Evolutionary conservation across 2,329 filamentous ascomycete species (phyloP), one percentile per base, ranked within the genome.

Genomic region (Colletotrichum sp.): DNA sequence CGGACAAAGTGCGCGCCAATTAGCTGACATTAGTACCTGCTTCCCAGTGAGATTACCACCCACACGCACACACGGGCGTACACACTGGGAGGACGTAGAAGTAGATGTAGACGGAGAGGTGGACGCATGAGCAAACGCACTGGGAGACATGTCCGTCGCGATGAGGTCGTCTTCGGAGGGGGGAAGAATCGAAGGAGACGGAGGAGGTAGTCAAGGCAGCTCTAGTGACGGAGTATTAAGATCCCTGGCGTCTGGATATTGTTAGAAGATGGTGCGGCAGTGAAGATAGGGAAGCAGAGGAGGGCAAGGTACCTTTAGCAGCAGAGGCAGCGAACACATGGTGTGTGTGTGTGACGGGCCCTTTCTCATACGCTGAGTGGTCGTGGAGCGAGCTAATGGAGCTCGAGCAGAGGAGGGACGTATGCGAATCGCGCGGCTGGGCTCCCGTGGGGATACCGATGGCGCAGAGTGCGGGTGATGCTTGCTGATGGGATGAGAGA

Each of bases 21-120:
- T 72, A 69, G 74, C 70, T 69, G 70, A 39, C 57, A 65, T 60
- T 62, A 76, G 74, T 72, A 76, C 74, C 74, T 76, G 74, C 70
- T 76, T 76, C 34, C 24, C 18, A 44, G 39, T 76, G 70, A 76
- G 73, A 76, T 73, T 73, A 60, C 70, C 74, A 76, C 74, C 75
- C 75, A 77, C 75, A 66, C 75, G 34, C 57, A 64, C 57, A 44
- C 57, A 9, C 24, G 15, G 21, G 32, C 16, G 16, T 49, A 49
- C n/a, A 49, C 44, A 21, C 44, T 49, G 44, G 44, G 18, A 21
- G 44, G 13, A 28, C 12, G 30, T 24, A 34, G 26, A 68, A 44
- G 28, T n/a, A 68, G 49, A 67, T 44, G 59, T 24, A 30, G 59
- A 62, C 18, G 10, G 62, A 75, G 59, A 75, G 26, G 60, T 65